Evolutionary conservation across 495 filamentous ascomycete genomes (phyloP).

Genomic region (Penicillium mononematosum): DNA sequence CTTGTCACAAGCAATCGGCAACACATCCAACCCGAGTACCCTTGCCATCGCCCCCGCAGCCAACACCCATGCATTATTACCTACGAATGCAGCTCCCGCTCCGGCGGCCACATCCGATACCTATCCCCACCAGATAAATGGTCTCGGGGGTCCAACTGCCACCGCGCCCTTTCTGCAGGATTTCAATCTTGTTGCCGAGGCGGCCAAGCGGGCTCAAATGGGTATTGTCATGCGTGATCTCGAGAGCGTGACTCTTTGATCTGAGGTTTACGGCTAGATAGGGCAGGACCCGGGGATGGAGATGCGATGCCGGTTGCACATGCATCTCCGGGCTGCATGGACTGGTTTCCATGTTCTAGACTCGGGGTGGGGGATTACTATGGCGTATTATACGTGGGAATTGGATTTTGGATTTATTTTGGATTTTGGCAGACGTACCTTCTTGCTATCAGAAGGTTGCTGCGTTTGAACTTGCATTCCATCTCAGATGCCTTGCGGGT

Average conservation of each 20-base stretch:
- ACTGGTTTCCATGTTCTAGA: conserved; percentile 20
- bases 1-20: conserved; percentile 17
- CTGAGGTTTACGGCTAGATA: not conserved
- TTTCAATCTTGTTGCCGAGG: conserved; percentile 88
- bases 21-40: conserved; percentile 7
- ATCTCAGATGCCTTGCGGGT: not conserved
- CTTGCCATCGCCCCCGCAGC: conserved; percentile 16
- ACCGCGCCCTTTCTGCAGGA: conserved; percentile 68
- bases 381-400: conserved; percentile 11
- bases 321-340: conserved; percentile 8
- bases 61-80: conserved; percentile 12
- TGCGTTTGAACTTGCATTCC: not conserved
- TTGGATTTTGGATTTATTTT: conserved; percentile 5
- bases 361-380: conserved; percentile 3
- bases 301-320: not conserved
- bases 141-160: conserved; percentile 48
- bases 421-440: not conserved
- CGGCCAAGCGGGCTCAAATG: conserved; percentile 89
- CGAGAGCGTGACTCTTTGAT: conserved; percentile 49
- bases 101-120: conserved; percentile 21
- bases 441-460: not conserved
- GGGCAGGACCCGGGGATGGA: conserved; percentile 17
- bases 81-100: conserved; percentile 16
- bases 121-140: conserved; percentile 35
- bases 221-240: conserved; percentile 82